Conservation (phyloP, 1,284 basidiomycete species). For the Ganoderma leucocontextum region DNA sequence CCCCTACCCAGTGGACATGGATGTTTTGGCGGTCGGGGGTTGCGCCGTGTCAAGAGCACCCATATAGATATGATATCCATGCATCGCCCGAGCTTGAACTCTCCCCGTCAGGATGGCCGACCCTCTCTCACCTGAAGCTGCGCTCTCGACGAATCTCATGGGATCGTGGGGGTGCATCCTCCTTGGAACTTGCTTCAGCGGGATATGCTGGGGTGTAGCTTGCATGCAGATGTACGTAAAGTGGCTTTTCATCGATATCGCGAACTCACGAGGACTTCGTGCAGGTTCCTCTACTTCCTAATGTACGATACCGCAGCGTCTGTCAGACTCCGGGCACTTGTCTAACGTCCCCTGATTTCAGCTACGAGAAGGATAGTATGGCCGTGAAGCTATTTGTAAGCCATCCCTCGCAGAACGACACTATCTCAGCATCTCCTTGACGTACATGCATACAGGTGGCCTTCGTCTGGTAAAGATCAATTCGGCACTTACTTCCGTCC, state of each 20-base stretch:
- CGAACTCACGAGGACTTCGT: not conserved
- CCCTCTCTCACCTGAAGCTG: not conserved
- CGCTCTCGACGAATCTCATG: not conserved
- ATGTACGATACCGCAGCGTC: not conserved
- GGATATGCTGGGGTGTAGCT: not conserved
- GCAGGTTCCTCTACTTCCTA: constrained; percentile 9
- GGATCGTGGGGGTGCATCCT: constrained; percentile 7
- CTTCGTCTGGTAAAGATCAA: not conserved
- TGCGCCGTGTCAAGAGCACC: not conserved
- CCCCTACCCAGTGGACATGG: not conserved
- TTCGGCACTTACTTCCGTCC: not conserved
- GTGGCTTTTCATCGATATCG: not conserved
- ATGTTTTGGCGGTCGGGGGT: not conserved
- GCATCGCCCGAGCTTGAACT: not conserved
- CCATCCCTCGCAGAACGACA: no score
- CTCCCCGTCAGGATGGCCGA: constrained; percentile 2
- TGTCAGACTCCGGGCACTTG: not conserved
- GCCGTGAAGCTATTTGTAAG: constrained; percentile 2
- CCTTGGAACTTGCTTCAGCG: not conserved
- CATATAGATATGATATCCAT: not conserved
- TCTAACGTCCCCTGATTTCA: not conserved
- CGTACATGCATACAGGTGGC: not conserved
- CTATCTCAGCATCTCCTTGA: not conserved
- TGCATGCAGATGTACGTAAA: constrained; percentile 9
- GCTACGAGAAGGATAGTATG: constrained; percentile 3